Percentiles rank a stretch among this genome's conserved stretches.
Evolutionary conservation across 352 stramenopile species (phyloP).

Genomic region (Thalassiosira livingstoniorum): DNA sequence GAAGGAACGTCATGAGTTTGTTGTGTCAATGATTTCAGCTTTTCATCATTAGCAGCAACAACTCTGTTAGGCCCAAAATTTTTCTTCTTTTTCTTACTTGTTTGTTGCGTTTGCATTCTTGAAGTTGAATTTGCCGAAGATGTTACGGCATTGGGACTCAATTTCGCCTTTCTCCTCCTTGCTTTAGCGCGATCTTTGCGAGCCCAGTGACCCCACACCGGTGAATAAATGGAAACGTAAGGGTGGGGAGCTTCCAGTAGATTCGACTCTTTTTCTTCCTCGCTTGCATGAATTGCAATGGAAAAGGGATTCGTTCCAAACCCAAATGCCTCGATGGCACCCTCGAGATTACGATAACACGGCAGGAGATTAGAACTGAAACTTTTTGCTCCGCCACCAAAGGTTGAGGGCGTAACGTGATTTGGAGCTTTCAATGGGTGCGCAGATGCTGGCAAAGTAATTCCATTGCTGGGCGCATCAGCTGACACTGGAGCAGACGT

Average conservation of each 20-base stretch:
- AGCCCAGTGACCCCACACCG: conserved; percentile 65
- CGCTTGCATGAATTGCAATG: background rate
- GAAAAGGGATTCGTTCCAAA: conserved; percentile 72
- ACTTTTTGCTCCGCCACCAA: conserved; percentile 21
- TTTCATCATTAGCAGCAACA: background rate
- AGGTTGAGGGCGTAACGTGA: too few species aligned
- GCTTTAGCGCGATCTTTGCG: conserved; percentile 48
- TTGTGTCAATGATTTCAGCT: background rate
- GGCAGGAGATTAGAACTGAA: conserved; percentile 50
- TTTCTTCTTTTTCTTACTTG: background rate
- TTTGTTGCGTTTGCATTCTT: background rate
- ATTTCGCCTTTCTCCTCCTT: conserved; percentile 44
- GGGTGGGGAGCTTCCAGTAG: conserved; percentile 52
- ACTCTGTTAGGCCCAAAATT: too few species aligned
- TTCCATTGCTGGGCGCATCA: background rate
- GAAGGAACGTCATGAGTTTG: background rate
- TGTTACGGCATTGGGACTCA: background rate
- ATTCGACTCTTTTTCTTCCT: conserved; percentile 15
- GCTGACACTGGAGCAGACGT: background rate
- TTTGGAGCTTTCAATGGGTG: background rate
- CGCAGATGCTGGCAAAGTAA: background rate
- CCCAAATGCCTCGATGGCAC: conserved; percentile 77
- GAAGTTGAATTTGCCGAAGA: background rate
- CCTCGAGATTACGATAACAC: conserved; percentile 76
- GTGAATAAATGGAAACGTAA: conserved; percentile 68